phyloP scores from a whole-genome alignment of 2,329 filamentous ascomycete species.

The Trichoderma guizhouense region DNA sequence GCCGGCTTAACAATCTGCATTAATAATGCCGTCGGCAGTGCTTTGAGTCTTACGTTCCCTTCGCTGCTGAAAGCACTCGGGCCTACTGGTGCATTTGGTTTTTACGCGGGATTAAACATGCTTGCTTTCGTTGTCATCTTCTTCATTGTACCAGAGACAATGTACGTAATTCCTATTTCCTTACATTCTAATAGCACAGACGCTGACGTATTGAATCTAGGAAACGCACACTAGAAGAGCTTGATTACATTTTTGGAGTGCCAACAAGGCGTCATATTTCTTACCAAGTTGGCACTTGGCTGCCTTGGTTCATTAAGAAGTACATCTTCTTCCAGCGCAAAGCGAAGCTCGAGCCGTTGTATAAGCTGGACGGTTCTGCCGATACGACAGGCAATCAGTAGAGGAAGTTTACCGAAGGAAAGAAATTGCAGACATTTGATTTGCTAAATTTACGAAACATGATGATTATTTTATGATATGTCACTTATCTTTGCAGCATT shows the following conservation, averaged over 20 bases:
- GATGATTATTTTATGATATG: background rate
- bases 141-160: conserved; percentile 56
- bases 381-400: background rate
- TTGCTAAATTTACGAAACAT: background rate
- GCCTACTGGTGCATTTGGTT: conserved; percentile 50
- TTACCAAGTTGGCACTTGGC: conserved; percentile 33
- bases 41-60: conserved; percentile 40
- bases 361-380: conserved; percentile 25
- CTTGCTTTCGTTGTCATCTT: conserved; percentile 62
- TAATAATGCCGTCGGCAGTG: conserved; percentile 30
- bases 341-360: conserved; percentile 32
- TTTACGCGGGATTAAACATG: conserved; percentile 59
- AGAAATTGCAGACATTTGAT: background rate
- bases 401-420: rapidly evolving
- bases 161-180: conserved; percentile 25
- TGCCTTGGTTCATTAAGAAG: conserved; percentile 34
- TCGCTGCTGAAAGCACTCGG: conserved; percentile 41
- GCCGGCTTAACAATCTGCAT: conserved; percentile 31
- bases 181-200: background rate
- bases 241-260: conserved; percentile 39
- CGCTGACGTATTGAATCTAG: background rate
- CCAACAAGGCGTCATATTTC: conserved; percentile 31
- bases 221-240: conserved; percentile 39
- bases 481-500: background rate
- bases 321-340: conserved; percentile 29